Evolutionary conservation across 2,329 filamentous ascomycete species (phyloP).

Genomic region (Epichloe bromicola): DNA sequence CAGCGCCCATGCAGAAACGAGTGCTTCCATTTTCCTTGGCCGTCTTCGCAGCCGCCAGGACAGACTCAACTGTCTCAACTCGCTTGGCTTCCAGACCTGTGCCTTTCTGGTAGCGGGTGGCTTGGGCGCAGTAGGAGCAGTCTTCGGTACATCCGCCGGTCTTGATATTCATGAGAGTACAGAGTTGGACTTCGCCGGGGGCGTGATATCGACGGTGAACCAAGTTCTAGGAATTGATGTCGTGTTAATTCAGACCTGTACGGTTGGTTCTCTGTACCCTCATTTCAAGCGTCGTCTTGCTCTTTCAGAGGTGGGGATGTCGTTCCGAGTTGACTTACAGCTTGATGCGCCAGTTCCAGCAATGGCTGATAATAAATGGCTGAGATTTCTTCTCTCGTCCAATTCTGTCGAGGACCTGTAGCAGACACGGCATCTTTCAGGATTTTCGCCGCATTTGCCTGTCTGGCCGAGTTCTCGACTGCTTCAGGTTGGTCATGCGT

Average conservation of each 20-base stretch:
- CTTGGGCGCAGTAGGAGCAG: conserved; percentile 87
- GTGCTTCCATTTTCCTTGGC: conserved; percentile 78
- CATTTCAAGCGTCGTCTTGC: not conserved
- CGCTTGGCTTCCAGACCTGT: conserved; percentile 70
- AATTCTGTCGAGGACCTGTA: conserved; percentile 51
- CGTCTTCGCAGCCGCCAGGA: conserved; percentile 62
- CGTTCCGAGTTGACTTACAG: conserved; percentile 35
- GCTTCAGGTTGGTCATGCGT: conserved; percentile 2
- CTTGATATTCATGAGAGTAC: conserved; percentile 94
- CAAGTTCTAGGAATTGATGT: conserved; percentile 38
- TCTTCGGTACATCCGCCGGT: conserved; percentile 86
- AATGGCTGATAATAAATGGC: conserved; percentile 72
- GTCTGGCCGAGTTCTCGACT: conserved; percentile 3
- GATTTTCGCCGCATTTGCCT: conserved; percentile 17
- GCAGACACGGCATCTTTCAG: conserved; percentile 44
- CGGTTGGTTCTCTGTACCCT: not conserved
- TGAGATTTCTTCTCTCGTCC: conserved; percentile 71
- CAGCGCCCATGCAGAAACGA: conserved; percentile 89
- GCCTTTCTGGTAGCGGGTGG: conserved; percentile 63
- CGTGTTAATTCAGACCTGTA: conserved; percentile 7
- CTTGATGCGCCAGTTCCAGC: conserved; percentile 63
- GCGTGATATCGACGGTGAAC: conserved; percentile 75
- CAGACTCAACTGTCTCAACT: conserved; percentile 66
- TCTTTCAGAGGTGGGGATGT: not conserved
- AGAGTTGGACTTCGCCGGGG: conserved; percentile 79